phyloP scores from a whole-genome alignment of 2,329 filamentous ascomycete genomes.

The Beauveria varroae region DNA sequence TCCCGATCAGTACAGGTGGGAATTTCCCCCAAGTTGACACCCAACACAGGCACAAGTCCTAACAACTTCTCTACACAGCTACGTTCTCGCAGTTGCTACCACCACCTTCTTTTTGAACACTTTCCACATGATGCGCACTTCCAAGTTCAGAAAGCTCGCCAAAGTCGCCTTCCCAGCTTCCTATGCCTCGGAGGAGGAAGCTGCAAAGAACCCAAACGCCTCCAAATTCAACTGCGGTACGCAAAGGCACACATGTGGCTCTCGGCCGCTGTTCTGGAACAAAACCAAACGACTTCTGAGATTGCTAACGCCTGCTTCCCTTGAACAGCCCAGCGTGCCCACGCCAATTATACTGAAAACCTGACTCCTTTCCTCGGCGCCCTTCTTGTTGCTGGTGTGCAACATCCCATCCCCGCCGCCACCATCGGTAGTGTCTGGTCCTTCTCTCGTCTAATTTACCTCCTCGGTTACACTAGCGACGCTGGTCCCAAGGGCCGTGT shows the following conservation, averaged over 20 bases:
- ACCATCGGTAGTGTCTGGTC: slow-evolving; percentile 45
- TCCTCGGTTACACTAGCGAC: slow-evolving; percentile 43
- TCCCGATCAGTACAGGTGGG: slow-evolving; percentile 45
- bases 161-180: slow-evolving; percentile 49
- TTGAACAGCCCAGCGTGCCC: neutral
- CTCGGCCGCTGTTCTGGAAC: neutral
- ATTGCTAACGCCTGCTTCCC: neutral
- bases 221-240: slow-evolving; percentile 56
- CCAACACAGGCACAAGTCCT: neutral
- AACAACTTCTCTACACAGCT: slow-evolving; percentile 34
- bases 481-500: slow-evolving; percentile 37
- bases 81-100: slow-evolving; percentile 51
- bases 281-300: neutral
- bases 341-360: slow-evolving; percentile 43
- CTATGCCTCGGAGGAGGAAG: slow-evolving; percentile 48
- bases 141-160: slow-evolving; percentile 41
- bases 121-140: slow-evolving; percentile 42
- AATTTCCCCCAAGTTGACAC: neutral
- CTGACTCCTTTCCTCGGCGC: slow-evolving; percentile 43
- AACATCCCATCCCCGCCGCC: slow-evolving; percentile 44
- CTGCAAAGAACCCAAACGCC: slow-evolving; percentile 45
- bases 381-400: slow-evolving; percentile 49
- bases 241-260: slow-evolving; percentile 16
- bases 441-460: slow-evolving; percentile 45
- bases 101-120: slow-evolving; percentile 51